Conservation (phyloP, 1,284 basidiomycete species). For the Boletellus dicymbophilus region DNA sequence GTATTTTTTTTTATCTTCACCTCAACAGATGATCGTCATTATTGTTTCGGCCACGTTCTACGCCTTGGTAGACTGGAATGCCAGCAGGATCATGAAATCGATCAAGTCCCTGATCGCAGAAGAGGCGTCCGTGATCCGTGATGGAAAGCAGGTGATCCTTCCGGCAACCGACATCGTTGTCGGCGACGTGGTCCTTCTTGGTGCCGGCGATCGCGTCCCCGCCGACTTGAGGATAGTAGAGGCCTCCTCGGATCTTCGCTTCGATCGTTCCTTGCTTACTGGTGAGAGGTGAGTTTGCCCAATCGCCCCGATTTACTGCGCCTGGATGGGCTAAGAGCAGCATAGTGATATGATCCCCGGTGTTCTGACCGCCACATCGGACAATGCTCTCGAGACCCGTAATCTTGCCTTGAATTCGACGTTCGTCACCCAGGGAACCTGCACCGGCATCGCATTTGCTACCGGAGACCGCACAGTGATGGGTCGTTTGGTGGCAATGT, state of each 20-base stretch:
- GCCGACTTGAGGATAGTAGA: slow-evolving; percentile 77
- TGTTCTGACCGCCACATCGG: slow-evolving; percentile 48
- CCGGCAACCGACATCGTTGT: slow-evolving; percentile 81
- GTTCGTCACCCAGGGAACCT: slow-evolving; percentile 55
- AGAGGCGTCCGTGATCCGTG: slow-evolving; percentile 44
- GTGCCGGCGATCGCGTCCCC: slow-evolving; percentile 77
- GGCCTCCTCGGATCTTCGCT: slow-evolving; percentile 49
- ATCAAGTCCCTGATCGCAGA: slow-evolving; percentile 40
- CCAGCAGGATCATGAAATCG: slow-evolving; percentile 35
- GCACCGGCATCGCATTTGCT: slow-evolving; percentile 55
- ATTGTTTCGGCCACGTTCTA: slow-evolving; percentile 55
- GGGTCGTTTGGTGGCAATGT: slow-evolving; percentile 60
- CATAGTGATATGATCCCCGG: slow-evolving; percentile 50
- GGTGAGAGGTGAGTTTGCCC: slow-evolving; percentile 44
- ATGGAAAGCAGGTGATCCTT: slow-evolving; percentile 63
- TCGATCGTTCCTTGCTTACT: slow-evolving; percentile 63
- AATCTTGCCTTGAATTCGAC: slow-evolving; percentile 61
- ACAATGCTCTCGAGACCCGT: slow-evolving; percentile 59
- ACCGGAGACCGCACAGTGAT: slow-evolving; percentile 58
- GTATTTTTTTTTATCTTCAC: neutral
- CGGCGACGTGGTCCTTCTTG: slow-evolving; percentile 78
- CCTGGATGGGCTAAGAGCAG: slow-evolving; percentile 8
- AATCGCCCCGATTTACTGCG: neutral
- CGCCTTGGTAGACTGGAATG: slow-evolving; percentile 42
- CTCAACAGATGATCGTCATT: slow-evolving; percentile 51